A percentile compares a stretch with the other conserved stretches of the same genome.
These are phyloP conservation scores for Fraxinus xanthoxyloides DNA, from an alignment of 305 asterid genomes.

Conservation along the genomic window DNA sequence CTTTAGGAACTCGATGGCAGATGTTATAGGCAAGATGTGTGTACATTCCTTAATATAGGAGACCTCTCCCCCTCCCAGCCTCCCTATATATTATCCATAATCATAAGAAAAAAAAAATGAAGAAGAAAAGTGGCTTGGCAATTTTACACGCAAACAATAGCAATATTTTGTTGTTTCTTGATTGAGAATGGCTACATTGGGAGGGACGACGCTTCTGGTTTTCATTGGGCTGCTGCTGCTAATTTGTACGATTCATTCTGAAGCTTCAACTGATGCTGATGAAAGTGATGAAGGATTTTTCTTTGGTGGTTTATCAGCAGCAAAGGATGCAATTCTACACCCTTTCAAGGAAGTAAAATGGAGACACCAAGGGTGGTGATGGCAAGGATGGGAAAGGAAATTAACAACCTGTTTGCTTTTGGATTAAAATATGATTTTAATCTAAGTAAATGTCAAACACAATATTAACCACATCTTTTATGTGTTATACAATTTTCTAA, in stretches of 20 bases:
- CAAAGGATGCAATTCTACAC: neutral
- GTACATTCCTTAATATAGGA: neutral
- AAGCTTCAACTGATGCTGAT: neutral
- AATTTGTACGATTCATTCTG: neutral
- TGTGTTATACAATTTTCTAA: too few relatives aligned
- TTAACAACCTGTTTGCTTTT: too few relatives aligned
- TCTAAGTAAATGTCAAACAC: too few relatives aligned
- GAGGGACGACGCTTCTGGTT: neutral
- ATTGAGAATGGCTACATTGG: neutral
- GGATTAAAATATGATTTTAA: too few relatives aligned
- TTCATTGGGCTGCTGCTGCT: neutral
- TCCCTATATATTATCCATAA: neutral
- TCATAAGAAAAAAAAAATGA: neutral
- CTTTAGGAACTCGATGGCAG: neutral
- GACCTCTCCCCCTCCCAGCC: neutral
- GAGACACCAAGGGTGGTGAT: neutral
- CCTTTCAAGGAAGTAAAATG: neutral
- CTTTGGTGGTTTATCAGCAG: neutral
- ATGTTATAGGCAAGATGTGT: neutral
- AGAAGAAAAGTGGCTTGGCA: neutral
- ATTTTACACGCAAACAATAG: neutral
- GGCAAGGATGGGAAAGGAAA: neutral
- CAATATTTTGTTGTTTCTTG: neutral
- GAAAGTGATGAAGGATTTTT: neutral
- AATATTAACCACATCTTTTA: too few relatives aligned